These are phyloP conservation scores for Huiozyma sinensis DNA, from an alignment of 805 yeast genomes.

Conservation along the genomic window DNA sequence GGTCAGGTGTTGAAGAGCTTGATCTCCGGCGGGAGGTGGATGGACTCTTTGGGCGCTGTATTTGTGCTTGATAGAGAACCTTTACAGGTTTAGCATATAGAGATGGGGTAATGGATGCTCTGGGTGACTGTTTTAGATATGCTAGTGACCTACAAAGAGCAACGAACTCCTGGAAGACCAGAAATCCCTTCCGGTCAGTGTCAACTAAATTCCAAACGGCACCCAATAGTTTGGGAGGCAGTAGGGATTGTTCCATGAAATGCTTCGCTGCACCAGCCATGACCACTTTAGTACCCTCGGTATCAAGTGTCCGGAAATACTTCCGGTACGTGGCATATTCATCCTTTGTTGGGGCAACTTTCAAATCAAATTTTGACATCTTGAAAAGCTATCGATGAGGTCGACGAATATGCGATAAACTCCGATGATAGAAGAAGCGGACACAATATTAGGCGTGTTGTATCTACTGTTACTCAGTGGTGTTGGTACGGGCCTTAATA, in stretches of 20 bases:
- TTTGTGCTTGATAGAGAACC: neutral
- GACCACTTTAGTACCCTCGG: conserved; percentile 64
- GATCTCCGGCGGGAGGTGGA: conserved; percentile 7
- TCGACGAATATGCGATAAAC: too few relatives aligned
- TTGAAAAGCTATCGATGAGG: neutral
- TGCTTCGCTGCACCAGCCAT: conserved; percentile 81
- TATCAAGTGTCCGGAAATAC: conserved; percentile 69
- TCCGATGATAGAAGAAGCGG: too few relatives aligned
- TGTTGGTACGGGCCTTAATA: neutral
- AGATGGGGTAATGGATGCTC: conserved; percentile 37
- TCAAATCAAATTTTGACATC: conserved; percentile 8
- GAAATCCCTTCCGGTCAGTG: conserved; percentile 66
- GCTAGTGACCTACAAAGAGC: conserved; percentile 83
- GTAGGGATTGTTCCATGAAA: conserved; percentile 73
- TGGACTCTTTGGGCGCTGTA: neutral
- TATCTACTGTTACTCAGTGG: neutral
- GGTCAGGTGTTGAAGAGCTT: conserved; percentile 17
- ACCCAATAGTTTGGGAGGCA: conserved; percentile 66
- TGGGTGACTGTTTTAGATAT: conserved; percentile 60
- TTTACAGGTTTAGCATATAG: conserved; percentile 19
- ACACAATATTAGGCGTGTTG: too few relatives aligned
- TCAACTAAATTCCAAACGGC: conserved; percentile 92
- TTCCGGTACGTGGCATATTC: conserved; percentile 69
- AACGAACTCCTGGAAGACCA: conserved; percentile 71
- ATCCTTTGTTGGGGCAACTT: conserved; percentile 45